Conservation (phyloP, 1,284 basidiomycete species). For the Austroboletus niveus region DNA sequence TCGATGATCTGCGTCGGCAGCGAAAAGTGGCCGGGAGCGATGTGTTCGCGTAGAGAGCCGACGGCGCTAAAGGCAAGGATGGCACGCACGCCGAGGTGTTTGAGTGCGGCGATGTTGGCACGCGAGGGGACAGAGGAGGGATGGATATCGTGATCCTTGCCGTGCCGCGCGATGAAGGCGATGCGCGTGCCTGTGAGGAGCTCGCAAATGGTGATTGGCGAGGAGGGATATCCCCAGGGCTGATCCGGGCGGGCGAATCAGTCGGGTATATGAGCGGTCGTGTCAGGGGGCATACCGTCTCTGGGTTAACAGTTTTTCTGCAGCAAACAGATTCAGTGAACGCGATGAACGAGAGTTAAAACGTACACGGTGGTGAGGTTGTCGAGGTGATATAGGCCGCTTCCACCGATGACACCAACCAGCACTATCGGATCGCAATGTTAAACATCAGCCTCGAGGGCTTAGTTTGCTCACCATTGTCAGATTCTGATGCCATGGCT, state of each 20-base stretch:
- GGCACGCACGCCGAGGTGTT: constrained; percentile 85
- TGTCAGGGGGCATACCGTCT: constrained; percentile 51
- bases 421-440: constrained; percentile 47
- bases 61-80: constrained; percentile 96
- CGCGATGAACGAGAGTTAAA: neutral
- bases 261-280: neutral
- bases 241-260: constrained; percentile 29
- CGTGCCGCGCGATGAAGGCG: constrained; percentile 94
- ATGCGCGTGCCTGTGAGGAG: constrained; percentile 77
- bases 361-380: constrained; percentile 81
- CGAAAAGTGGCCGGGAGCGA: constrained; percentile 86
- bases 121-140: constrained; percentile 81
- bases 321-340: neutral
- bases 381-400: constrained; percentile 86
- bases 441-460: neutral
- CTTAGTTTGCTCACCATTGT: constrained; percentile 17
- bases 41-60: constrained; percentile 93
- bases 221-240: constrained; percentile 94
- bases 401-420: constrained; percentile 83
- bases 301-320: constrained; percentile 69
- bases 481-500: constrained; percentile 14
- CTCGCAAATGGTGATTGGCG: constrained; percentile 85
- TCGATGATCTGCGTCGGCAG: constrained; percentile 96
- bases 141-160: constrained; percentile 68
- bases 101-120: constrained; percentile 96